Evolutionary conservation across 2,329 filamentous ascomycete genomes (phyloP).

Genomic region (Cladosporium sphaerospermum): DNA sequence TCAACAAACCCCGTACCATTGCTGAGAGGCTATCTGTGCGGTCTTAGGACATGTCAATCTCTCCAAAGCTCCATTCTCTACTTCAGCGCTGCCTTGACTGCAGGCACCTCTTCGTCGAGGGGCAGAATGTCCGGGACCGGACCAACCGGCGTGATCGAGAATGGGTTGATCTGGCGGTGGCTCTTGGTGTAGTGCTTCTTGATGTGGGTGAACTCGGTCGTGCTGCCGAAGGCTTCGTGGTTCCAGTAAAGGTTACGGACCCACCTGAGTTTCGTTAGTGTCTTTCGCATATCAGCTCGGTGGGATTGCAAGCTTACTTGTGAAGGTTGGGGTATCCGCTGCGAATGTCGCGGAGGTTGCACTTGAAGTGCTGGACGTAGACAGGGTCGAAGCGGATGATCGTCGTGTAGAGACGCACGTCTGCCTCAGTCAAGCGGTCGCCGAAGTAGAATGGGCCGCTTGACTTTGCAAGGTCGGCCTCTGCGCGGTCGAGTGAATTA

Average conservation of each 20-base stretch:
- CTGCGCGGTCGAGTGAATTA: conserved; percentile 42
- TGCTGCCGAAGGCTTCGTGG: conserved; percentile 66
- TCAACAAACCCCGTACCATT: no score
- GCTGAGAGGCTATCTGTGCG: no score
- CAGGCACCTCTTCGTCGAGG: conserved; percentile 69
- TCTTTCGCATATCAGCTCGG: not conserved
- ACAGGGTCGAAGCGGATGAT: conserved; percentile 58
- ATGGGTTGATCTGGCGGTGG: conserved; percentile 59
- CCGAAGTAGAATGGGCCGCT: conserved; percentile 44
- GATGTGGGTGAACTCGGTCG: conserved; percentile 92
- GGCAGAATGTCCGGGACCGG: conserved; percentile 76
- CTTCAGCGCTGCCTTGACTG: conserved; percentile 36
- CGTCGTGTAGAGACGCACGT: conserved; percentile 50
- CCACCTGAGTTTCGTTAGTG: conserved; percentile 47
- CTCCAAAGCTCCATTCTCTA: not conserved
- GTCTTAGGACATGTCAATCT: no score
- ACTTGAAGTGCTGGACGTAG: conserved; percentile 63
- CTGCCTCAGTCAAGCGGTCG: conserved; percentile 42
- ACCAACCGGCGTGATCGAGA: conserved; percentile 73
- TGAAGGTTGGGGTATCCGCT: conserved; percentile 77
- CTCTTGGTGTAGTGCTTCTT: conserved; percentile 70
- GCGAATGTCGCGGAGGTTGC: conserved; percentile 78
- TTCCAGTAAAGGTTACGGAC: conserved; percentile 81
- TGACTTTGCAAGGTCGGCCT: conserved; percentile 36
- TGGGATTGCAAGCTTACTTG: conserved; percentile 28